phyloP scores from a whole-genome alignment of 495 filamentous ascomycete species.

The Neurospora sp. region DNA sequence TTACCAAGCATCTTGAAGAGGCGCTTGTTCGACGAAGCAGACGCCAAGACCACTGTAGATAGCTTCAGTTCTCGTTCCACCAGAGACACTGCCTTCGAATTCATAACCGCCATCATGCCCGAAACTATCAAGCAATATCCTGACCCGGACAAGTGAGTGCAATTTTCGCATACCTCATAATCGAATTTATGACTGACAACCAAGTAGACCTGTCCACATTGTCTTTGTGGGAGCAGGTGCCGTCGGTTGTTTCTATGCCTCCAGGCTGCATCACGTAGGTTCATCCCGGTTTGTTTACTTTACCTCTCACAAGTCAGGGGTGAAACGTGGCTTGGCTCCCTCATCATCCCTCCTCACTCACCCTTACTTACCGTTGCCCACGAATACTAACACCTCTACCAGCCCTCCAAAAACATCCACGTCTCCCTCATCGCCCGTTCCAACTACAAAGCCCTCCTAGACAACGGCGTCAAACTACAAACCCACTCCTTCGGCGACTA shows the following conservation, averaged over 20 bases:
- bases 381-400: not conserved
- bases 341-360: not conserved
- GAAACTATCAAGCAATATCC: conserved; percentile 7
- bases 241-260: conserved; percentile 51
- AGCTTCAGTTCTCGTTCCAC: not conserved
- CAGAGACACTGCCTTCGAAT: not conserved
- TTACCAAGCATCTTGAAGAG: not conserved
- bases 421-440: conserved; percentile 45
- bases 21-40: not conserved
- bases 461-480: conserved; percentile 35
- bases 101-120: conserved; percentile 9
- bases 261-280: conserved; percentile 40
- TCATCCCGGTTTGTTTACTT: not conserved
- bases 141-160: conserved; percentile 16
- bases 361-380: not conserved
- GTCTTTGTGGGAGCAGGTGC: conserved; percentile 50
- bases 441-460: conserved; percentile 41
- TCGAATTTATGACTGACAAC: conserved; percentile 1
- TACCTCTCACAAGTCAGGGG: not conserved
- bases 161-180: not conserved
- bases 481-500: conserved; percentile 46
- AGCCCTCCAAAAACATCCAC: conserved; percentile 32
- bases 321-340: not conserved
- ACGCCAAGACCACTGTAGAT: not conserved
- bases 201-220: conserved; percentile 34